Percentiles rank a stretch among this genome's conserved stretches.
Conservation (phyloP, 345 rosid genomes). For the Brassica napus region DNA sequence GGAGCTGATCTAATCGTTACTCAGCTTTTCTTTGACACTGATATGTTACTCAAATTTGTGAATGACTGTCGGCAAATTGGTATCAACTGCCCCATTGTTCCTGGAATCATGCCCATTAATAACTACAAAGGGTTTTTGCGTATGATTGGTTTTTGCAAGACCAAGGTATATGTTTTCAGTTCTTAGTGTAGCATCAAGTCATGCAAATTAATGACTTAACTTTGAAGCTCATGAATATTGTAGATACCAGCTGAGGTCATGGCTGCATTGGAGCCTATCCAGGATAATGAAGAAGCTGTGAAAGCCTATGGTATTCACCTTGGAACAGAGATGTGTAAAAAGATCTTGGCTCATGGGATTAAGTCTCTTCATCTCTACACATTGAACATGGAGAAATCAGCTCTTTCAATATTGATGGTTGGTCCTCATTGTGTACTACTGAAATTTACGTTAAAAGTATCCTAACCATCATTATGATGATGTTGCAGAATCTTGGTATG, state of each 20-base stretch:
- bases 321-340: slow-evolving; percentile 95
- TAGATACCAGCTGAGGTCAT: slow-evolving; percentile 83
- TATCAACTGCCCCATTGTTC: slow-evolving; percentile 82
- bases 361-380: slow-evolving; percentile 82
- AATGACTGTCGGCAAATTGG: slow-evolving; percentile 96
- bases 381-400: slow-evolving; percentile 94
- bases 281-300: slow-evolving; percentile 97
- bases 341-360: slow-evolving; percentile 88
- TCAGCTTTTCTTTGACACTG: slow-evolving; percentile 90
- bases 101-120: slow-evolving; percentile 95
- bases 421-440: background rate
- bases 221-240: background rate
- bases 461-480: slow-evolving; percentile 26
- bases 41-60: slow-evolving; percentile 83
- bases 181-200: background rate
- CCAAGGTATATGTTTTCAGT: slow-evolving; percentile 57
- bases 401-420: slow-evolving; percentile 83
- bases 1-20: slow-evolving; percentile 92
- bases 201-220: background rate
- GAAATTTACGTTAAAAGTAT: background rate
- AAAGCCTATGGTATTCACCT: slow-evolving; percentile 89
- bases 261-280: slow-evolving; percentile 90
- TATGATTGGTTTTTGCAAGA: slow-evolving; percentile 96
- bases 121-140: slow-evolving; percentile 91
- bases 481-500: slow-evolving; percentile 84